Base-by-base conservation (phyloP, 345 rosid genomes). In the Boechera retrofracta region DNA sequence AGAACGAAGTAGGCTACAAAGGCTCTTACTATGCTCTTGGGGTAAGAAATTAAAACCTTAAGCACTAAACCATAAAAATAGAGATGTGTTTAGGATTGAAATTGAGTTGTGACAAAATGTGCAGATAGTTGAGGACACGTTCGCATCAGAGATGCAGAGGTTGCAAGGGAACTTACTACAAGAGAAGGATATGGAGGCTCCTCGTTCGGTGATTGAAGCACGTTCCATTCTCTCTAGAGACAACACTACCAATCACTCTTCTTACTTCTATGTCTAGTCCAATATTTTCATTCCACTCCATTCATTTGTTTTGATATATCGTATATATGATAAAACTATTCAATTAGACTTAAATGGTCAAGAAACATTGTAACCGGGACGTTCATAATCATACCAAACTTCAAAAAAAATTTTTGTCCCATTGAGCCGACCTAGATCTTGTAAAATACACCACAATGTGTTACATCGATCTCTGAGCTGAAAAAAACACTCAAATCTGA, bases 141-240 rank as follows among this genome's bases (percentile, higher is more conserved):
- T 91, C 52, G 99, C 97, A 73, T 92, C 97, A 36, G 96, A 95
- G 71, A 89, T 93, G 99, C 99, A 95, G 73, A 80, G 94, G 48
- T 77, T 91, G 72, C 85, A 87, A 67, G 97, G 99, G 75, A 95
- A 95, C 78, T 83, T 86, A 35, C 78, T 95, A 73, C 96, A 92
- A 67, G 99, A 95, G 52, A 95, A 89, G 67, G 99, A 95, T 72
- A 57, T 93, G 9, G 96, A 93, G 75, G 86, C 98, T 41, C 98
- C 97, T 41, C 91, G 96, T 18, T 95, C 98, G 0, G 97, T 95
- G 38, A 77, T 88, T 2, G 98, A 95, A 83, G 97, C 99, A 80
- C 89, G 98, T 64, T 93, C 98, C 10, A 95, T 95, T 72, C 99
- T 95, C 36, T 86, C 98, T 80, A 86, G 91, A 83, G 98, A 95